Base-by-base conservation (phyloP, 441 rosid species). In the Erodium moschatum region DNA sequence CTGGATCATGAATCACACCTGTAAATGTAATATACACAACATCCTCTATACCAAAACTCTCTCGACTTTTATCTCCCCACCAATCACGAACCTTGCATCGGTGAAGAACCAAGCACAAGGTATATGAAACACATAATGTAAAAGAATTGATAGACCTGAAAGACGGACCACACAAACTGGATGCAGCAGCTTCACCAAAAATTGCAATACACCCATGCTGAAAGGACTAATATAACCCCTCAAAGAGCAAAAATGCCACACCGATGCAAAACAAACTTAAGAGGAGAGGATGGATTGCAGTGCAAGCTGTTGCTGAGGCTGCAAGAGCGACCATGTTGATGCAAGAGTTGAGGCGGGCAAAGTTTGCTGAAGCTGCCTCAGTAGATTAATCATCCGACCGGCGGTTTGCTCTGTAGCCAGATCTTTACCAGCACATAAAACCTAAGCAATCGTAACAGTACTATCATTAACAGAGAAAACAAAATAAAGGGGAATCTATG, bases 241-340 rank as follows among this genome's bases (percentile, higher is more conserved):
- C 27, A 24, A 24, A 24, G 27, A 2, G 27, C 27, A 24, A 24
- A 24, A 24, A 24, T 24, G 27, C 27, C 27, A 24, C 27, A 24
- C 27, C 61, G n/a, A 52, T 52, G 60, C 60, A 52, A 52, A 5
- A 16, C 60, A 52, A 52, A 15, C 79, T 81, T 24, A 89, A 24
- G 91, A 85, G 10, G 97, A 86, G 74, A 93, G 98, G 81, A 91
- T 84, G 64, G 97, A 77, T 75, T 91, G 97, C 78, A 86, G 78
- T 5, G 96, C 94, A 46, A 88, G 84, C 81, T 89, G 97, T 68
- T 91, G 98, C 77, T 93, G 96, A 1, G 98, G 98, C 73, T 87
- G 93, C 81, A 93, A 76, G 62, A 91, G 69, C 66, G 97, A 87
- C 97, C 90, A 86, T 33, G 96, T 92, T 33, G 95, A 87, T 44